Evolutionary conservation across 192 early-diverging fungal species (phyloP).

Genomic region (Gryganskiella cystojenkinii): DNA sequence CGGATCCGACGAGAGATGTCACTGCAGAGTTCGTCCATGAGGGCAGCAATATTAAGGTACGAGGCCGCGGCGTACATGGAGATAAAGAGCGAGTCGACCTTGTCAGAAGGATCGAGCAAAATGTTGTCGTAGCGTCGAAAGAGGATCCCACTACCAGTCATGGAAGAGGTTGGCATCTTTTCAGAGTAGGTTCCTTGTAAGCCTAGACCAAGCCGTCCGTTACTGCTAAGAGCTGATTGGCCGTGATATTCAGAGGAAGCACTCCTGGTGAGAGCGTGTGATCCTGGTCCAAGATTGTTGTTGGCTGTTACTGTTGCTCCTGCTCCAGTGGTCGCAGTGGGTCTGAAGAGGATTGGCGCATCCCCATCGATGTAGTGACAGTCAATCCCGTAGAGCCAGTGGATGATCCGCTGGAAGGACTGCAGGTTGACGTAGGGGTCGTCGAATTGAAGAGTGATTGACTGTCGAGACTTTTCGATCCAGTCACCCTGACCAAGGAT

Average conservation of each 20-base stretch:
- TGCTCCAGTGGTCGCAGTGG: neutral
- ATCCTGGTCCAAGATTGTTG: constrained; percentile 7
- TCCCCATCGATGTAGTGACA: constrained; percentile 39
- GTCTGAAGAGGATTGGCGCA: constrained; percentile 27
- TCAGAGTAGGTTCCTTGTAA: constrained; percentile 10
- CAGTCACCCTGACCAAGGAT: constrained; percentile 51
- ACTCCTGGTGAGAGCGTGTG: neutral
- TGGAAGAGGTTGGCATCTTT: neutral
- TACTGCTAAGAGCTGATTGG: neutral
- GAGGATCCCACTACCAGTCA: neutral
- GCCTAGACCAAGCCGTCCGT: constrained; percentile 28
- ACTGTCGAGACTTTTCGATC: constrained; percentile 46
- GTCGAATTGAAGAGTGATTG: constrained; percentile 38
- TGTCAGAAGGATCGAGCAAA: constrained; percentile 43
- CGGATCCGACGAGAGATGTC: constrained; percentile 44
- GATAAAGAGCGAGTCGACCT: constrained; percentile 40
- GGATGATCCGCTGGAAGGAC: constrained; percentile 50
- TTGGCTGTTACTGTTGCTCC: neutral
- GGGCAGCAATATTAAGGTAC: constrained; percentile 47
- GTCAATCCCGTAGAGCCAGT: constrained; percentile 54
- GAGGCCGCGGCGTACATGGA: constrained; percentile 51
- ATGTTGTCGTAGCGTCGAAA: constrained; percentile 27
- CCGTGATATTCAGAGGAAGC: constrained; percentile 6
- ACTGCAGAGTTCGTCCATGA: constrained; percentile 48
- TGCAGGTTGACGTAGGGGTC: constrained; percentile 36